These are phyloP conservation scores for Coemansia nantahalensis DNA, from an alignment of 192 early-diverging fungal genomes.

Conservation along the genomic window DNA sequence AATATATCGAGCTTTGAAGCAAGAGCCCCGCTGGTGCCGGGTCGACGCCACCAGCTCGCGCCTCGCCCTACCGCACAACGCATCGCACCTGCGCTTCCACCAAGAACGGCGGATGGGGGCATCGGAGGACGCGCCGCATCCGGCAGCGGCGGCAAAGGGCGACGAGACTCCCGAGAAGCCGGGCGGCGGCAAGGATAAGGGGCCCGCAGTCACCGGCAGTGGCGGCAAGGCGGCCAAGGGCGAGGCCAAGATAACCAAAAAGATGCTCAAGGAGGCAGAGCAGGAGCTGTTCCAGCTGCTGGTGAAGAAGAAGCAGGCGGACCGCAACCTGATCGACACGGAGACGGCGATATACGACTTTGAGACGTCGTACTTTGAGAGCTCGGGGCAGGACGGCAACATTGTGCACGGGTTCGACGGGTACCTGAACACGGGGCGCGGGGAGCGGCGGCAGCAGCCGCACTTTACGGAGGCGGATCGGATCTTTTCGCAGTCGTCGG, in stretches of 20 bases:
- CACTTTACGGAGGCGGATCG: conserved; percentile 78
- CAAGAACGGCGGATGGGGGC: no score
- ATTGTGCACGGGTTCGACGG: conserved; percentile 88
- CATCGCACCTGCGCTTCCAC: no score
- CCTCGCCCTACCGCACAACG: no score
- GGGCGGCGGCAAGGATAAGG: conserved; percentile 1
- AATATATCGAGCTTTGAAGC: no score
- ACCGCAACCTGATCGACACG: conserved; percentile 66
- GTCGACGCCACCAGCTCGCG: no score
- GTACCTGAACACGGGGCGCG: conserved; percentile 65
- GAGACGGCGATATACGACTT: conserved; percentile 81
- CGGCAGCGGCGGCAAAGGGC: no score
- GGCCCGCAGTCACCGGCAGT: not conserved
- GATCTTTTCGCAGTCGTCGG: conserved; percentile 78
- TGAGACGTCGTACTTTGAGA: conserved; percentile 89
- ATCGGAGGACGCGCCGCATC: not conserved
- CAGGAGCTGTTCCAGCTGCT: conserved; percentile 70
- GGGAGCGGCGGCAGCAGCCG: conserved; percentile 56
- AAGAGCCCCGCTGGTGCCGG: no score
- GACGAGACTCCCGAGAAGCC: not conserved
- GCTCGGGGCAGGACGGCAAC: conserved; percentile 79
- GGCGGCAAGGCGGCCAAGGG: not conserved
- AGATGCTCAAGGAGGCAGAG: conserved; percentile 71
- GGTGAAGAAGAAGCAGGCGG: conserved; percentile 75
- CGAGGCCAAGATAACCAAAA: conserved; percentile 51